Base-by-base conservation (phyloP, 2,329 filamentous ascomycete genomes). In the Chaetomiaceae sp. region DNA sequence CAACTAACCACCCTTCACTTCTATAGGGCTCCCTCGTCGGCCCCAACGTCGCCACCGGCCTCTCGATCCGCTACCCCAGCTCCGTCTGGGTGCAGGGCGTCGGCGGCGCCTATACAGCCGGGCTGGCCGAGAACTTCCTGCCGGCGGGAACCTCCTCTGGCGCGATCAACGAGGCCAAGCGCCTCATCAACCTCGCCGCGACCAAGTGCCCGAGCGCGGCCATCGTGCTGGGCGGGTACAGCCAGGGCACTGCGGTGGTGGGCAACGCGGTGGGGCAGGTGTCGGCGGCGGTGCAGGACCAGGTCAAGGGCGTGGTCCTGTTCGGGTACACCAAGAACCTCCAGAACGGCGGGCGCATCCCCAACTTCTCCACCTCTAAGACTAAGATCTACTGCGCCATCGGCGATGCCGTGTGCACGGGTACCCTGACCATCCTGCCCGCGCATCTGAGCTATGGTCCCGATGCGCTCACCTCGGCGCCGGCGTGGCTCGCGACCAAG, bases 21-120 rank as follows among this genome's bases (percentile, higher is more conserved):
- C 21, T 16, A n/a, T 13, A 53, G 51, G 51, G 51, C 37, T 5
- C 35, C 10, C 25, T n/a, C 46, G 31, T n/a, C 17, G 51, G 51
- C 38, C 51, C 51, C 19, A 35, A 17, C 5, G 35, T 50, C 4
- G 51, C 46, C 19, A 53, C 54, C 9, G 62, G 52, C 27, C 60
- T 71, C 0, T 61, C 67, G 40, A 44, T 42, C 17, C 51, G 51
- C 17, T 66, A 64, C 20, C 61, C 63, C 34, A 47, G 27, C 44
- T 51, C 60, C 14, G 56, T 71, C 50, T 70, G 68, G 68, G 66
- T 73, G 21, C 73, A 76, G 56, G 73, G 73, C 10, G 70, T 76
- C 14, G 67, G 68, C 5, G 56, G 53, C 16, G 42, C 48, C 4
- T 76, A 76, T 60, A 41, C 31, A 12, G 58, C 56, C 8, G 9